These are phyloP conservation scores for Leavenworthia alabamica DNA, from an alignment of 345 rosid genomes.

Conservation along the genomic window DNA sequence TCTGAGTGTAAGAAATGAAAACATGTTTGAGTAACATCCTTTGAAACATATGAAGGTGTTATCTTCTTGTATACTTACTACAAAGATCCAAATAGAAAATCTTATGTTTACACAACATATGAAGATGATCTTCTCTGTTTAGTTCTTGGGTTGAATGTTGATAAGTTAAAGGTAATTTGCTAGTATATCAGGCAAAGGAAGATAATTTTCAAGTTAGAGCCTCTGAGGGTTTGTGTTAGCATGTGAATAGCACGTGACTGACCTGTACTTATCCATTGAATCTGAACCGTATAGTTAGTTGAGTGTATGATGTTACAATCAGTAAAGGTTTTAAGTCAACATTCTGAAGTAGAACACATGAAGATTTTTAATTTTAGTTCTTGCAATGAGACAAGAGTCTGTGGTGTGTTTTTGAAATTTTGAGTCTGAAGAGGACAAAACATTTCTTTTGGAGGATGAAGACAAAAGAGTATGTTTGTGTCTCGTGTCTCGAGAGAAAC, in stretches of 20 bases:
- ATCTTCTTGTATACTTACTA: not conserved
- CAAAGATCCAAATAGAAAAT: not conserved
- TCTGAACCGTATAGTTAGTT: constrained; percentile 26
- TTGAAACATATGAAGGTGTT: constrained; percentile 1
- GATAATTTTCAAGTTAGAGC: not conserved
- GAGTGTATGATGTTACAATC: not conserved
- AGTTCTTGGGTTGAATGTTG: not conserved
- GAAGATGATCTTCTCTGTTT: not conserved
- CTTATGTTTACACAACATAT: not conserved
- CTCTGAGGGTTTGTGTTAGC: constrained; percentile 1
- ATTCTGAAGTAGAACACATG: not conserved
- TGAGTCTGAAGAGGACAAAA: constrained; percentile 17
- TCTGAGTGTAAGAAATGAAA: constrained; percentile 17
- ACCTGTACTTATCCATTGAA: not conserved
- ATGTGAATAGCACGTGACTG: constrained; percentile 25
- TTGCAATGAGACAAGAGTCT: not conserved
- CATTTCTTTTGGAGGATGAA: constrained; percentile 26
- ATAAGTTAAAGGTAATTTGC: not conserved
- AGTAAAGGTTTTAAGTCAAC: constrained; percentile 13
- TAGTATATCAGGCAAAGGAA: not conserved
- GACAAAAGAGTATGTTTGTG: constrained; percentile 28
- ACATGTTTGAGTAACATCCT: constrained; percentile 16
- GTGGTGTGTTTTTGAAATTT: not conserved
- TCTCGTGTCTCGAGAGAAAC: constrained; percentile 26
- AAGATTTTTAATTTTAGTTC: not conserved